phyloP scores from a whole-genome alignment of 2,329 filamentous ascomycete genomes.

The Diaporthe ilicicola region DNA sequence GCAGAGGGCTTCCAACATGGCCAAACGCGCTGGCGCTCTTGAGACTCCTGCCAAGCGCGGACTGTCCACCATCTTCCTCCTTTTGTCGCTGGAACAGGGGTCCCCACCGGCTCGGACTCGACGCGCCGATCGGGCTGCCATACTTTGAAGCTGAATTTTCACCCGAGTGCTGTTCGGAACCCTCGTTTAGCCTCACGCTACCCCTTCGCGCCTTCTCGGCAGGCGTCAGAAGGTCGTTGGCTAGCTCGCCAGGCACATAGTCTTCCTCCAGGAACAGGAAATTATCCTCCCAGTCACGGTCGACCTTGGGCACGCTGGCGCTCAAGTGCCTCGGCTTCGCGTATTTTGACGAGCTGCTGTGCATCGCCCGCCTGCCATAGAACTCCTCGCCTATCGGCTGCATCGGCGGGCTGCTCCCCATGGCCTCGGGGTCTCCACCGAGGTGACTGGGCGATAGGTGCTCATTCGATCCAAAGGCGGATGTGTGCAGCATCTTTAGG shows the following conservation, averaged over 20 bases:
- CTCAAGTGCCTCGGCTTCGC: conserved; percentile 73
- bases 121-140: conserved; percentile 65
- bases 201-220: conserved; percentile 73
- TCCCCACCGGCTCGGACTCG: conserved; percentile 69
- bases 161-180: conserved; percentile 41
- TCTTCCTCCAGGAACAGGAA: conserved; percentile 87
- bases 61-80: conserved; percentile 59
- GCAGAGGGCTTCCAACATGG: conserved; percentile 71
- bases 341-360: conserved; percentile 66
- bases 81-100: conserved; percentile 67
- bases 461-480: conserved; percentile 72
- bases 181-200: conserved; percentile 63
- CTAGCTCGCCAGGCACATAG: conserved; percentile 78
- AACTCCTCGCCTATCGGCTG: conserved; percentile 66
- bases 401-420: conserved; percentile 55
- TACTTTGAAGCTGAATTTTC: conserved; percentile 65
- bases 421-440: conserved; percentile 48
- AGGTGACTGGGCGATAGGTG: conserved; percentile 50
- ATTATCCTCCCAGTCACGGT: conserved; percentile 70
- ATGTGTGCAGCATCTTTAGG: conserved; percentile 71
- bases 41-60: conserved; percentile 42
- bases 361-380: conserved; percentile 76
- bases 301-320: conserved; percentile 72
- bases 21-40: conserved; percentile 66
- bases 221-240: conserved; percentile 70